Evolutionary conservation across 1,284 basidiomycete species (phyloP), one percentile per base, ranked within the genome.

Genomic region (Boletellus deceptivus): DNA sequence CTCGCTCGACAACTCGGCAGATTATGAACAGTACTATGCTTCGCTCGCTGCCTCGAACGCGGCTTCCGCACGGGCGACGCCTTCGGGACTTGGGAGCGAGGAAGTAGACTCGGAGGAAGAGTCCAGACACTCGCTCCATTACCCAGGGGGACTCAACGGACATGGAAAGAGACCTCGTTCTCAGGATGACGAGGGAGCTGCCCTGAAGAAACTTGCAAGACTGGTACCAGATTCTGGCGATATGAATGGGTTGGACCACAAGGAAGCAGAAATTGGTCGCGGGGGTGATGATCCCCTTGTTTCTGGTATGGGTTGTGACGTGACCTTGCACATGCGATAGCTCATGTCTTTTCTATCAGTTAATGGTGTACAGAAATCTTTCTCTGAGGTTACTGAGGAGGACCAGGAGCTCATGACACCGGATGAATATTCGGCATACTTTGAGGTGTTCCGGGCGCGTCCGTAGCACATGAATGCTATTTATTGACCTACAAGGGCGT

Each of bases 401-500:
- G 84, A 91, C 60, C 86, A 91, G 59, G 88, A 90, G 46, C 64
- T 84, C 60, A 91, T 91, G 89, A 89, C 87, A 10, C 83, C 87
- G 8, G 89, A 91, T 48, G 89, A 91, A 67, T 91, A 91, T 62
- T 82, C 82, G n/a, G 78, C 80, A 24, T 91, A 82, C 71, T 90
- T 84, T 62, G 82, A 87, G 59, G 73, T 88, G 46, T 70, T 82
- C 59, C 77, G 78, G 64, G 68, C 73, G 42, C 70, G 41, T 36
- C 61, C 63, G 41, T 69, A 64, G 52, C 24, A 48, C 33, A 27
- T 45, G 44, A 33, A 34, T 34, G 25, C 5, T 49, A 50, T 48
- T 38, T 53, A 45, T 36, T 46, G 48, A 60, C 52, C 27, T 43
- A 45, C 42, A 27, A 35, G 42, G 42, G 48, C 50, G 9, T 35